Percentiles rank a stretch among this genome's conserved stretches.
phyloP scores from a whole-genome alignment of 225 moss, liverwort and hornwort species.

The Ulota crispa region DNA sequence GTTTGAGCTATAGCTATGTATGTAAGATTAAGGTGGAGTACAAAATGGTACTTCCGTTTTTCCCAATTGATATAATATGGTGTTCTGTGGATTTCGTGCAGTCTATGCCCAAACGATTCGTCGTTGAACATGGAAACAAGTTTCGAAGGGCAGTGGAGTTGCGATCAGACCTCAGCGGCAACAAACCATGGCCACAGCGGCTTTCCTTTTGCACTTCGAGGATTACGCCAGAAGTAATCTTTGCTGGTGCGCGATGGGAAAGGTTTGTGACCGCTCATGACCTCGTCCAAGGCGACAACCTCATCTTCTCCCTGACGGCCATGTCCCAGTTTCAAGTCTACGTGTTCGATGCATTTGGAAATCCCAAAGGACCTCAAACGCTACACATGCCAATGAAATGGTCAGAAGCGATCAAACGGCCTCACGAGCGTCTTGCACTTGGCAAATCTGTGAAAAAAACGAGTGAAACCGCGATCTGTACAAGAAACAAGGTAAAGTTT shows the following conservation, averaged over 20 bases:
- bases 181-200: conserved; percentile 21
- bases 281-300: conserved; percentile 32
- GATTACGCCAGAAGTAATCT: conserved; percentile 12
- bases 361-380: conserved; percentile 28
- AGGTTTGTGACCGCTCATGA: conserved; percentile 21
- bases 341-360: conserved; percentile 16
- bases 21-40: too few relatives aligned
- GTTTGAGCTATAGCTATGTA: too few relatives aligned
- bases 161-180: conserved; percentile 8
- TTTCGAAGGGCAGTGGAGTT: conserved; percentile 26
- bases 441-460: conserved; percentile 1
- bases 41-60: too few relatives aligned
- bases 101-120: conserved; percentile 31
- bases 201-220: conserved; percentile 35
- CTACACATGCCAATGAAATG: conserved; percentile 22
- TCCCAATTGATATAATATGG: too few relatives aligned
- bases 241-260: conserved; percentile 23
- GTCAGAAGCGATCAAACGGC: background rate
- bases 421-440: background rate
- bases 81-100: conserved; percentile 1
- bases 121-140: conserved; percentile 32
- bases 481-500: background rate
- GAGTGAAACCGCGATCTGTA: background rate
- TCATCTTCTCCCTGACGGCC: conserved; percentile 40
- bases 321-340: conserved; percentile 42